These are phyloP conservation scores for Thalassiosira delicatula DNA, from an alignment of 352 stramenopile species.

Conservation along the genomic window DNA sequence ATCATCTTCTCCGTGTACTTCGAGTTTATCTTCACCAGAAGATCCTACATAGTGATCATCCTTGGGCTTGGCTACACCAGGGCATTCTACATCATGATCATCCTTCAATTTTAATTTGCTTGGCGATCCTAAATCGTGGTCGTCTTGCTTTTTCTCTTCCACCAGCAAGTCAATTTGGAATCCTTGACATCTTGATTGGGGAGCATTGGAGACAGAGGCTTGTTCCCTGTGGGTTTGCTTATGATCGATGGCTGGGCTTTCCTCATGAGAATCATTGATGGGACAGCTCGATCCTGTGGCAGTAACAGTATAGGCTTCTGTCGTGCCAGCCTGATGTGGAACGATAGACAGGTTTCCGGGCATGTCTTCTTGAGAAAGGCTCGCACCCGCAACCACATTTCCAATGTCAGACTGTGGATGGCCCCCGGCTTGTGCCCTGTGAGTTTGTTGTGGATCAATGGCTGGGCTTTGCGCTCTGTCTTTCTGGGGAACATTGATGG, in stretches of 20 bases:
- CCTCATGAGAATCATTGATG: not conserved
- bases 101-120: not conserved
- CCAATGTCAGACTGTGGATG: too few relatives aligned
- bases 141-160: slow-evolving; percentile 48
- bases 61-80: not conserved
- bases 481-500: not conserved
- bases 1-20: not conserved
- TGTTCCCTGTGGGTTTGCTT: not conserved
- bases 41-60: not conserved
- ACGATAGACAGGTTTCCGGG: not conserved
- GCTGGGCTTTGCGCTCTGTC: not conserved
- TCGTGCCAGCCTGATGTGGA: not conserved
- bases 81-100: slow-evolving; percentile 3
- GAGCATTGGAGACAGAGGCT: not conserved
- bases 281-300: not conserved
- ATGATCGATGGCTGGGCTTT: not conserved
- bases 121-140: slow-evolving; percentile 6
- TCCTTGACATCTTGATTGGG: not conserved
- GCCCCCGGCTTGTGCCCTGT: not conserved
- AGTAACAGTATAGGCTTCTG: not conserved
- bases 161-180: slow-evolving; percentile 12
- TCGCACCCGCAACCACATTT: too few relatives aligned
- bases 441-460: not conserved
- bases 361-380: not conserved
- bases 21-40: not conserved